A percentile compares a stretch with the other conserved stretches of the same genome.
These are phyloP conservation scores for Pseudozyma tsukubaensis DNA, from an alignment of 1,284 basidiomycete genomes.

Conservation along the genomic window DNA sequence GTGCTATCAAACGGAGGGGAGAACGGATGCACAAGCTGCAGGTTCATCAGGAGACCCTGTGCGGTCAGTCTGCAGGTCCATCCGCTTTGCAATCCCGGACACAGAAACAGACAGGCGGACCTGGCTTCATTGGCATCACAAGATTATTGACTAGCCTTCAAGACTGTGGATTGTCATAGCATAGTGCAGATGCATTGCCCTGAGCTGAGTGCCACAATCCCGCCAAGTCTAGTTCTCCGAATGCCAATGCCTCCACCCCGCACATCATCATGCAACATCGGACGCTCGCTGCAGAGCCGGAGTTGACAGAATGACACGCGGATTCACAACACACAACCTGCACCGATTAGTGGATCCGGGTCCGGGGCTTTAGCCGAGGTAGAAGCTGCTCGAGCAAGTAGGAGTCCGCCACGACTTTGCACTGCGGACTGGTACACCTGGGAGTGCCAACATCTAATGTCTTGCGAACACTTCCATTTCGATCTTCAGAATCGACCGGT, in stretches of 20 bases:
- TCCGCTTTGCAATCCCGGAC: neutral
- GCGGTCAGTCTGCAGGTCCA: neutral
- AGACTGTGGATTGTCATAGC: neutral
- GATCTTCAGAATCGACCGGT: conserved; percentile 6
- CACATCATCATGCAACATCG: conserved; percentile 6
- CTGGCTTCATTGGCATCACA: neutral
- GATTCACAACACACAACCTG: neutral
- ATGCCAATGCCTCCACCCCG: conserved; percentile 4
- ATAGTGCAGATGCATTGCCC: too few species aligned
- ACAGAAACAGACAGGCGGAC: neutral
- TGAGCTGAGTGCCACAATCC: neutral
- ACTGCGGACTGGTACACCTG: neutral
- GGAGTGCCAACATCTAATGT: conserved; percentile 3
- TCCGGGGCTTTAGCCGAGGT: conserved; percentile 2
- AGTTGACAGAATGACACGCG: neutral
- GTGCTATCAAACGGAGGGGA: neutral
- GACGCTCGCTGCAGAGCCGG: neutral
- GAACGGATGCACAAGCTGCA: neutral
- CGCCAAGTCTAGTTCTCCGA: neutral
- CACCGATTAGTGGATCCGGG: neutral
- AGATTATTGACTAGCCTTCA: neutral
- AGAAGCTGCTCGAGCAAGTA: neutral
- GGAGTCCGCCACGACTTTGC: neutral
- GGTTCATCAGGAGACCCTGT: neutral
- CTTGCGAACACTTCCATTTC: neutral